phyloP scores from a whole-genome alignment of 2,329 filamentous ascomycete species.

The Golovinomyces cichoracearum region DNA sequence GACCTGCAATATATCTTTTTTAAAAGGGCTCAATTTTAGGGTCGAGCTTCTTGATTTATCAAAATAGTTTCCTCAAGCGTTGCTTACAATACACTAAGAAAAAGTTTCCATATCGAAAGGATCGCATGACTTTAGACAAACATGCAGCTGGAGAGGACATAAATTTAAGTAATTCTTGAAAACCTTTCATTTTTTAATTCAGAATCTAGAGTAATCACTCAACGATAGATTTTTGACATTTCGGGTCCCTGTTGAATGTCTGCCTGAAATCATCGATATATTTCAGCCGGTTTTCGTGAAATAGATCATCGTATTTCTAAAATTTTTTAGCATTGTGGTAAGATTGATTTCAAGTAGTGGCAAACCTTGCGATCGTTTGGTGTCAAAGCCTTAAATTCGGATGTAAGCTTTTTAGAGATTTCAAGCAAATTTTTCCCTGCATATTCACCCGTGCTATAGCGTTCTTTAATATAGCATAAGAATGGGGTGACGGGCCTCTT shows the following conservation, averaged over 20 bases:
- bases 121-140: too few species aligned
- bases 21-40: too few species aligned
- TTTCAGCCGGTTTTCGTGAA: slow-evolving; percentile 8
- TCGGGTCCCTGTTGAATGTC: slow-evolving; percentile 7
- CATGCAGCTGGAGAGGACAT: too few species aligned
- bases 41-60: too few species aligned
- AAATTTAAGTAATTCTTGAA: too few species aligned
- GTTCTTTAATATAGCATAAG: slow-evolving; percentile 21
- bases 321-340: background rate
- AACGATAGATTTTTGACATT: background rate
- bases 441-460: slow-evolving; percentile 23
- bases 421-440: slow-evolving; percentile 20
- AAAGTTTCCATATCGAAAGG: too few species aligned
- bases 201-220: too few species aligned
- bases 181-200: too few species aligned
- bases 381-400: slow-evolving; percentile 24
- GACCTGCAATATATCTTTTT: too few species aligned
- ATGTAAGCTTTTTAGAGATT: slow-evolving; percentile 16
- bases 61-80: too few species aligned
- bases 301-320: slow-evolving; percentile 13
- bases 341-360: background rate
- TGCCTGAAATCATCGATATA: slow-evolving; percentile 14
- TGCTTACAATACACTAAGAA: too few species aligned
- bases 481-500: slow-evolving; percentile 20
- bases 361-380: slow-evolving; percentile 20